Evolutionary conservation across 2,329 filamentous ascomycete genomes (phyloP), one percentile per base, ranked within the genome.

Genomic region (Aspergillus calidoustus): DNA sequence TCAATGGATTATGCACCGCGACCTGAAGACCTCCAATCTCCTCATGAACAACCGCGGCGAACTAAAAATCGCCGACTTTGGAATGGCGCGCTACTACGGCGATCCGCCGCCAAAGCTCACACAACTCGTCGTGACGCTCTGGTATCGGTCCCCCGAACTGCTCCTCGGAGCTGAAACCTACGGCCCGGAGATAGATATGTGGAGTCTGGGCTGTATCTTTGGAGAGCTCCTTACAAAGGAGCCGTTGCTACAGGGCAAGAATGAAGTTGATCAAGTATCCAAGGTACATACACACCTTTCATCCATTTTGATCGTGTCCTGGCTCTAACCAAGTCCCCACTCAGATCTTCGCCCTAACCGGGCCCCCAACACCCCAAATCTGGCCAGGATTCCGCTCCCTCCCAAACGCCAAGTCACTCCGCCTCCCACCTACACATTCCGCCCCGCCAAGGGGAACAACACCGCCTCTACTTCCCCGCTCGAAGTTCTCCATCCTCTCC

Each of bases 11-110:
- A 85, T 99, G 63, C 93, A 95, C 79, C 92, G 93, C 60, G 93
- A 97, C 78, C 87, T 97, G 71, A 97, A 97, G 78, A 96, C 93
- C 3, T 94, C 91, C 53, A 97, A 97, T 72, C 88, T 99, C 51
- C 88, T 99, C 51, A 90, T 99, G 79, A 96, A 92, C 81, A 98
- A 98, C 81, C 91, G 93, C 50, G 95, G 95, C 50, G 89, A 91
- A 75, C 89, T 99, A 77, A 97, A 97, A 78, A 89, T 99, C 66
- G 95, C 95, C 63, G 95, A 99, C 79, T 99, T 99, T 74, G 95
- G 95, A 76, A 97, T 99, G 92, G 94, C 95, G 3, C 87, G 95
- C 30, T 95, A 95, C 79, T 91, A 91, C 59, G 91, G 91, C 54
- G 88, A 92, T 68, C 93, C 94, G 4, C 83, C 88, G 0, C 85